Evolutionary conservation across 2,329 filamentous ascomycete species (phyloP).

Genomic region (Madurella mycetomatis): DNA sequence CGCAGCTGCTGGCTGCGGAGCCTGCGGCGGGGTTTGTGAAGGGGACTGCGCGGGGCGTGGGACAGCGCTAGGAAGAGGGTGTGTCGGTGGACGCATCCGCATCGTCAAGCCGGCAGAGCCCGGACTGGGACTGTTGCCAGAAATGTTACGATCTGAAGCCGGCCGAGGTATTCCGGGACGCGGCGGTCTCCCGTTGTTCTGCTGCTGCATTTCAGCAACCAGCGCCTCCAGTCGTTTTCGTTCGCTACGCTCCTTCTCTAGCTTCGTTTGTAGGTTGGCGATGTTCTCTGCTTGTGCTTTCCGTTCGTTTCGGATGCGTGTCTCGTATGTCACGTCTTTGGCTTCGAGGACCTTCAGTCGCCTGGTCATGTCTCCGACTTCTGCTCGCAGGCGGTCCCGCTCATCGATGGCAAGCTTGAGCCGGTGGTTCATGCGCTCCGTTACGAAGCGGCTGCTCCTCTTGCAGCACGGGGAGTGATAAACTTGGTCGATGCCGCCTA

Average conservation of each 20-base stretch:
- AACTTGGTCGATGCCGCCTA: conserved; percentile 45
- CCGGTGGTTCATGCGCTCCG: conserved; percentile 35
- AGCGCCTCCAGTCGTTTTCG: conserved; percentile 24
- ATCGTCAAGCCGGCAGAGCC: conserved; percentile 12
- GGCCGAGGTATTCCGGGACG: conserved; percentile 18
- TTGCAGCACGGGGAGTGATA: conserved; percentile 44
- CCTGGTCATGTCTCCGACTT: conserved; percentile 33
- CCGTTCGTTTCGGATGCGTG: conserved; percentile 35
- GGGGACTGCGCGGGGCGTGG: conserved; percentile 3
- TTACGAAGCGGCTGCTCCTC: conserved; percentile 33
- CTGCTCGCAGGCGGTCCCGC: conserved; percentile 27
- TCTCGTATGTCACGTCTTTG: conserved; percentile 38
- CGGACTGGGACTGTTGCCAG: conserved; percentile 19
- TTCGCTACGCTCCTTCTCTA: conserved; percentile 34
- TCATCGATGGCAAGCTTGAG: conserved; percentile 26
- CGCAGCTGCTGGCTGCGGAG: conserved; percentile 5
- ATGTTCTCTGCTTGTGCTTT: conserved; percentile 33
- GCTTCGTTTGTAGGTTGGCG: conserved; percentile 31
- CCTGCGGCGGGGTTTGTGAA: background rate
- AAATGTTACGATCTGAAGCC: conserved; percentile 8
- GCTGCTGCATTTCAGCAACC: conserved; percentile 28
- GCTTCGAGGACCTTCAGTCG: conserved; percentile 35
- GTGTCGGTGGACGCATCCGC: conserved; percentile 12
- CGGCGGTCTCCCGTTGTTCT: conserved; percentile 20
- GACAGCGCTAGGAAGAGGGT: conserved; percentile 5